Base-by-base conservation (phyloP, 257 asterid species). In the Paulownia fortunei region DNA sequence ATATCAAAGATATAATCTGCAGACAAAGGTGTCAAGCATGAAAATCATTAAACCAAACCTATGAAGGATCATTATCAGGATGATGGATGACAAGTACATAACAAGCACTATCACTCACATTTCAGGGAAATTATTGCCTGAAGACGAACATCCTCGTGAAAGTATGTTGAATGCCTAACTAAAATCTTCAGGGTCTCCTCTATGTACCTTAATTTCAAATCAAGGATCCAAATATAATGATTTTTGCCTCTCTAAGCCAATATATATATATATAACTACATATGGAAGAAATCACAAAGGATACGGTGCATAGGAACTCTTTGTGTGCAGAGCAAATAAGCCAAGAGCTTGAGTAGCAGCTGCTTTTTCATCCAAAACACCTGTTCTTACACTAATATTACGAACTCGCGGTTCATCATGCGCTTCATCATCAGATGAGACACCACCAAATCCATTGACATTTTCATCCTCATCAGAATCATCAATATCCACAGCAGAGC, bases 291-390 rank as follows among this genome's bases (percentile, higher is more conserved):
- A 72, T 67, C 42, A 21, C 30, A 76, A 86, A 90, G 97, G 98
- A 95, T 93, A 96, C 98, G 94, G 99, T 39, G 96, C 94, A 82
- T 83, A 96, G 82, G 86, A 89, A 73, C 87, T 86, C 89, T 89
- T 93, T 32, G 98, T 86, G 82, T 96, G 97, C 80, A 87, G 87
- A 80, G 98, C 93, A 90, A 92, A 93, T 76, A 96, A 79, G 73
- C 99, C 99, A 83, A 96, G 96, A 76, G 99, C 97, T 86, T 96
- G 99, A 74, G 99, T 93, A 66, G 99, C 99, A 68, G 99, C 96
- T 68, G 99, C 99, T 79, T 93, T 96, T 88, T 96, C 99, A 84
- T 96, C 99, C 87, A 96, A 86, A 79, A 96, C 98, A 56, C 99
- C 99, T 26, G 99, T 96, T 87, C 99, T 89, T 72, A 96, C 88